Evolutionary conservation across 371 early-diverging fungal species (phyloP), one percentile per base, ranked within the genome.

Genomic region (Zopfochytrium polystomum): DNA sequence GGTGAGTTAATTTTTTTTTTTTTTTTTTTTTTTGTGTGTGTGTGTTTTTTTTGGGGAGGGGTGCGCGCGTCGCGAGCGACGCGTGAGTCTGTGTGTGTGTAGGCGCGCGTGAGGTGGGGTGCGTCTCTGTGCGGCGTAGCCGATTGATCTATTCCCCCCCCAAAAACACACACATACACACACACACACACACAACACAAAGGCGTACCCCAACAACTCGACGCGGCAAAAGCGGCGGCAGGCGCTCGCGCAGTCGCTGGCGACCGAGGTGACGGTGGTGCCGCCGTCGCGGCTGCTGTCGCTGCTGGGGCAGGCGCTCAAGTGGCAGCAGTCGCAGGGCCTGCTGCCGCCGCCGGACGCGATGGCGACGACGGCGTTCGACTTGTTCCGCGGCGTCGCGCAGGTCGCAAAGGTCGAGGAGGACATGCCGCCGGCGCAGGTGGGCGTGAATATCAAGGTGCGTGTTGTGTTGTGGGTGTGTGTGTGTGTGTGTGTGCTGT

Each of bases 241-340:
- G 35, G 67, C 70, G 23, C 88, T 94, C 67, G 91, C 90, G 0
- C 81, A 87, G 69, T 76, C 82, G 2, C 71, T 93, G 20, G 67
- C 82, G 1, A 74, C 66, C 45, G 89, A 92, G 54, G 88, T 96
- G 13, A 79, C 82, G 0, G 82, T 85, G 0, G 93, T 88, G 1
- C 81, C 90, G 2, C 85, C 93, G 2, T 79, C 88, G 2, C 80
- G 94, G 20, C 76, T 96, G 7, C 68, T 93, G 32, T 78, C 93
- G 0, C 72, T 94, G 9, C 70, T 96, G 0, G 90, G 88, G 0
- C 91, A 96, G 69, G 74, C 90, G 7, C 59, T 91, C 18, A 90
- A 90, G 70, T 92, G 88, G 85, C 93, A 94, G 65, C 84, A 87
- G 31, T 77, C 84, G 23, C 91, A 92, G 69, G 93, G 91, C 1